Evolutionary conservation across 73 alveolate species (phyloP).

Genomic region (Paramecium caudatum): DNA sequence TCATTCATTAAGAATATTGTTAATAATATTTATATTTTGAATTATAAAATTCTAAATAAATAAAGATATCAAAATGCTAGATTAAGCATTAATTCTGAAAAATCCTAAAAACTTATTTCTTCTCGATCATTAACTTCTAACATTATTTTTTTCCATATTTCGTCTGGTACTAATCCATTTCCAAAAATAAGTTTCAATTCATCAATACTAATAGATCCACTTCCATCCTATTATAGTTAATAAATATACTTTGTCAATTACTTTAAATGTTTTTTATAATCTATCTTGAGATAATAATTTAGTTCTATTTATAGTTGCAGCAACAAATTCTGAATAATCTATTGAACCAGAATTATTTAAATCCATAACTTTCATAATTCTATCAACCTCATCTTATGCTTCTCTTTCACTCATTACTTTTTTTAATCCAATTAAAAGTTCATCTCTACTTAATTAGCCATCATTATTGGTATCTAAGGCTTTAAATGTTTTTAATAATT

Average conservation of each 20-base stretch:
- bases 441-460: conserved; percentile 79
- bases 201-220: conserved; percentile 83
- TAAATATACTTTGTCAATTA: conserved; percentile 58
- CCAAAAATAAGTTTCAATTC: conserved; percentile 83
- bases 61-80: conserved; percentile 51
- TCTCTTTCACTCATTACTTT: conserved; percentile 61
- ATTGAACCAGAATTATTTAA: conserved; percentile 77
- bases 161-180: conserved; percentile 67
- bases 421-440: conserved; percentile 73
- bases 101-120: conserved; percentile 26
- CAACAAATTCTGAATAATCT: conserved; percentile 83
- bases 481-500: conserved; percentile 43
- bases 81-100: conserved; percentile 32
- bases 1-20: too few species aligned
- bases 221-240: conserved; percentile 71
- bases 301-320: conserved; percentile 77
- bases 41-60: too few species aligned
- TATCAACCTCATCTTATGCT: conserved; percentile 75
- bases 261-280: conserved; percentile 76
- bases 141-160: conserved; percentile 72
- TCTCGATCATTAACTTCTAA: conserved; percentile 72
- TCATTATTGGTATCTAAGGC: conserved; percentile 76
- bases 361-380: conserved; percentile 76
- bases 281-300: conserved; percentile 55
- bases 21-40: too few species aligned